These are phyloP conservation scores for Neobulgaria alba DNA, from an alignment of 2,329 filamentous ascomycete genomes.

Conservation along the genomic window DNA sequence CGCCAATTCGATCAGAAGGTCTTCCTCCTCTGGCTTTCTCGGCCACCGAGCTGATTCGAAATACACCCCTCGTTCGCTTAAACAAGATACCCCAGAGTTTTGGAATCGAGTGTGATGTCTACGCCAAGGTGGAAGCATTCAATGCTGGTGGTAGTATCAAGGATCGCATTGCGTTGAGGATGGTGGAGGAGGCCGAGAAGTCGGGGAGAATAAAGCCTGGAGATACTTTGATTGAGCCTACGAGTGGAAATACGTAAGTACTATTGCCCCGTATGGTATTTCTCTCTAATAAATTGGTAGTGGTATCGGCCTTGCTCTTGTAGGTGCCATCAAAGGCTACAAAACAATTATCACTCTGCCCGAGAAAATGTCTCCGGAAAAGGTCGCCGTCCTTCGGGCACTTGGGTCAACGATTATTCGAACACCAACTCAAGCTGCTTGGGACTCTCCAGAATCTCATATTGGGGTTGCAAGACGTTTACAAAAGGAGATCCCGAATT, in stretches of 20 bases:
- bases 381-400: conserved; percentile 88
- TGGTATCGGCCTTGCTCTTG: conserved; percentile 88
- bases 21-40: conserved; percentile 38
- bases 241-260: conserved; percentile 78
- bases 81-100: conserved; percentile 89
- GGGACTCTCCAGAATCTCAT: conserved; percentile 89
- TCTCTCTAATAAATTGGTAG: conserved; percentile 32
- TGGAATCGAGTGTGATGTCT: conserved; percentile 81
- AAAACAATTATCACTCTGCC: conserved; percentile 97
- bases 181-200: conserved; percentile 93
- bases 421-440: conserved; percentile 91
- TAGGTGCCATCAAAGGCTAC: conserved; percentile 94
- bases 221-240: conserved; percentile 95
- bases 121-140: conserved; percentile 87
- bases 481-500: conserved; percentile 92
- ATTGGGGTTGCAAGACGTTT: conserved; percentile 88
- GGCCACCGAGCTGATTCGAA: conserved; percentile 83
- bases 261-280: neutral
- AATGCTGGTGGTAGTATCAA: conserved; percentile 92
- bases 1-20: neutral
- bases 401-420: conserved; percentile 96
- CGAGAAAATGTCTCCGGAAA: conserved; percentile 99
- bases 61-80: conserved; percentile 88
- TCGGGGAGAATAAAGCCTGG: conserved; percentile 91
- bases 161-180: conserved; percentile 89